A percentile compares a stretch with the other conserved stretches of the same genome.
Conservation (phyloP, 2,329 filamentous ascomycete species). For the Phaeophleospora eucalypticola region DNA sequence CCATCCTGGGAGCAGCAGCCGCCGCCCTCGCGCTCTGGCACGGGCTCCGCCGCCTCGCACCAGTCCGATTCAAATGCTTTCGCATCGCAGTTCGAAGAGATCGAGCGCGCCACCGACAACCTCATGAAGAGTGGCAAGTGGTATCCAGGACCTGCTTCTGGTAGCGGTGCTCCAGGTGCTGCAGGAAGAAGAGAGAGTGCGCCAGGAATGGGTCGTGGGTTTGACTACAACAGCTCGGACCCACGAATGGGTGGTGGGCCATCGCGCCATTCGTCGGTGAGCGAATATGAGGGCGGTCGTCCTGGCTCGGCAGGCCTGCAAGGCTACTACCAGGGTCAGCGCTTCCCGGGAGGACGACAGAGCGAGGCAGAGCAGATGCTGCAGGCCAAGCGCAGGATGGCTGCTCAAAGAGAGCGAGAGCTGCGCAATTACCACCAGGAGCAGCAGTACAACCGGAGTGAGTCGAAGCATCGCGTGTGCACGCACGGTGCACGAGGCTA, state of each 20-base stretch:
- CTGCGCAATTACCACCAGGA: constrained; percentile 99
- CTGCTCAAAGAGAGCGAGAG: constrained; percentile 96
- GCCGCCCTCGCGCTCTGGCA: constrained; percentile 68
- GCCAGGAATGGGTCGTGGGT: constrained; percentile 54
- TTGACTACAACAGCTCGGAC: constrained; percentile 43
- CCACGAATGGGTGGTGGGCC: constrained; percentile 62
- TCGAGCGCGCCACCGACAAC: constrained; percentile 93
- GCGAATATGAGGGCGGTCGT: constrained; percentile 75
- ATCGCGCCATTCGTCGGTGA: constrained; percentile 76
- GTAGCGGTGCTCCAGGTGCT: constrained; percentile 7
- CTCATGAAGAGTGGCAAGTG: constrained; percentile 95
- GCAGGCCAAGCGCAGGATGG: constrained; percentile 98
- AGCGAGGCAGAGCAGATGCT: constrained; percentile 97
- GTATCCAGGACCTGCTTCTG: constrained; percentile 47
- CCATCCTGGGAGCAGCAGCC: constrained; percentile 62
- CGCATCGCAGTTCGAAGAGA: constrained; percentile 87
- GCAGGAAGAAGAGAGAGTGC: constrained; percentile 74
- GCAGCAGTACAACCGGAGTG: constrained; percentile 99
- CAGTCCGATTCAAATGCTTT: constrained; percentile 72
- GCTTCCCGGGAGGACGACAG: constrained; percentile 78
- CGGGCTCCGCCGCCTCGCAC: constrained; percentile 62
- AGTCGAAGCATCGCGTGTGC: constrained; percentile 12
- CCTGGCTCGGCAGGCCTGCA: constrained; percentile 76
- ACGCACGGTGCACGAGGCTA: constrained; percentile 2
- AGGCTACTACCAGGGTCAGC: constrained; percentile 90